These are phyloP conservation scores for Forsythia viridissima DNA, from an alignment of 257 asterid genomes.

Conservation along the genomic window DNA sequence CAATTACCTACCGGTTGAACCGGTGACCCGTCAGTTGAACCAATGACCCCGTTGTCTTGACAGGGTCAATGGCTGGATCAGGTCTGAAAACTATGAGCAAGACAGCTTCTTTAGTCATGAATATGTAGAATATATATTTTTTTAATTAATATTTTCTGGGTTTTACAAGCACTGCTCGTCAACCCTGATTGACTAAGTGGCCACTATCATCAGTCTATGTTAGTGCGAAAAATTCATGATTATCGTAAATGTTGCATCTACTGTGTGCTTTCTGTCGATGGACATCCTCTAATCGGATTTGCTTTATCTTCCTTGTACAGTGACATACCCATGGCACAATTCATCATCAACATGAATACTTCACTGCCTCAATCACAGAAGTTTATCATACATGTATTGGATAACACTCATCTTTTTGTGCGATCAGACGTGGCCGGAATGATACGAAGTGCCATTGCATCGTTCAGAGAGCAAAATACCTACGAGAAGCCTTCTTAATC, in stretches of 20 bases:
- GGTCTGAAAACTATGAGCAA: too few relatives aligned
- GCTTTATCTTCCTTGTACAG: constrained; percentile 35
- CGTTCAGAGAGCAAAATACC: constrained; percentile 78
- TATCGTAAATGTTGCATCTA: not conserved
- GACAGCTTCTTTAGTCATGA: too few relatives aligned
- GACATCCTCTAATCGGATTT: not conserved
- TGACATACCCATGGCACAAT: constrained; percentile 90
- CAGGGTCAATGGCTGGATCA: too few relatives aligned
- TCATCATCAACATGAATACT: constrained; percentile 81
- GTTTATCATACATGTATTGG: constrained; percentile 76
- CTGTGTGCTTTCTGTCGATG: not conserved
- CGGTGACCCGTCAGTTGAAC: too few relatives aligned
- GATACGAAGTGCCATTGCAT: constrained; percentile 67
- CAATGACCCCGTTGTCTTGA: too few relatives aligned
- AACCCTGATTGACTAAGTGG: not conserved
- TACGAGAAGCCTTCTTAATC: constrained; percentile 64
- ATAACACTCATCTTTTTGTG: constrained; percentile 76
- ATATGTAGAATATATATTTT: too few relatives aligned
- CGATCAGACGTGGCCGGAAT: constrained; percentile 78
- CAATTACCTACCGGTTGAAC: too few relatives aligned
- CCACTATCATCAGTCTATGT: not conserved
- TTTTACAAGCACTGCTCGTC: not conserved
- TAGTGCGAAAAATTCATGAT: not conserved
- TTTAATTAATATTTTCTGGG: not conserved
- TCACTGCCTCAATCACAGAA: constrained; percentile 73